Evolutionary conservation across 495 filamentous ascomycete species (phyloP).

Genomic region (Neohortaea acidophila): DNA sequence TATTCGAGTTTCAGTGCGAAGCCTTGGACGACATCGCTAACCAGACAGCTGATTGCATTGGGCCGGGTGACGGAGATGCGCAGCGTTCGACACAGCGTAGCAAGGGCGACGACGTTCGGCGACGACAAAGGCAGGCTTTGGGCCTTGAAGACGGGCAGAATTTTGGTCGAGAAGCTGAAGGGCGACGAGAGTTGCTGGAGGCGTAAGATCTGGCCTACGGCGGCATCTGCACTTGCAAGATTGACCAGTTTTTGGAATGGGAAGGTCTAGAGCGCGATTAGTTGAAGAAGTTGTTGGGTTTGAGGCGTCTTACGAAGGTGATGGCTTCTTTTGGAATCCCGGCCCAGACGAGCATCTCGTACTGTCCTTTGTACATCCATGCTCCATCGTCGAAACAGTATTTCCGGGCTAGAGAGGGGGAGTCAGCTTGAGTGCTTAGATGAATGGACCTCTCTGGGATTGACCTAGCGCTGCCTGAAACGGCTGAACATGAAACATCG

Average conservation of each 20-base stretch:
- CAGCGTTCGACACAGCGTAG: too few species aligned
- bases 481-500: neutral
- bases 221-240: neutral
- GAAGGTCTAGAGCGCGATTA: neutral
- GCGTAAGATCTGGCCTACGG: neutral
- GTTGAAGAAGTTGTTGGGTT: neutral
- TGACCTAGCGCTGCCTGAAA: neutral
- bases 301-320: neutral
- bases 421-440: neutral
- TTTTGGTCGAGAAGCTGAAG: neutral
- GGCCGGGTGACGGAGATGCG: too few species aligned
- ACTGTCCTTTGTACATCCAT: neutral
- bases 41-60: too few species aligned
- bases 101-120: too few species aligned
- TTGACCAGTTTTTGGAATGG: neutral
- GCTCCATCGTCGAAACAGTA: neutral
- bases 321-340: neutral
- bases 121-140: too few species aligned
- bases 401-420: neutral
- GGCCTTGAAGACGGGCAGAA: neutral
- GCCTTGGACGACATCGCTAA: too few species aligned
- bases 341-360: neutral
- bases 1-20: too few species aligned
- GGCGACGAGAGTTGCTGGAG: neutral
- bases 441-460: neutral